Percentiles rank a stretch among this genome's conserved stretches.
Conservation (phyloP, 495 filamentous ascomycete species). For the Aspergillus indologenus region DNA sequence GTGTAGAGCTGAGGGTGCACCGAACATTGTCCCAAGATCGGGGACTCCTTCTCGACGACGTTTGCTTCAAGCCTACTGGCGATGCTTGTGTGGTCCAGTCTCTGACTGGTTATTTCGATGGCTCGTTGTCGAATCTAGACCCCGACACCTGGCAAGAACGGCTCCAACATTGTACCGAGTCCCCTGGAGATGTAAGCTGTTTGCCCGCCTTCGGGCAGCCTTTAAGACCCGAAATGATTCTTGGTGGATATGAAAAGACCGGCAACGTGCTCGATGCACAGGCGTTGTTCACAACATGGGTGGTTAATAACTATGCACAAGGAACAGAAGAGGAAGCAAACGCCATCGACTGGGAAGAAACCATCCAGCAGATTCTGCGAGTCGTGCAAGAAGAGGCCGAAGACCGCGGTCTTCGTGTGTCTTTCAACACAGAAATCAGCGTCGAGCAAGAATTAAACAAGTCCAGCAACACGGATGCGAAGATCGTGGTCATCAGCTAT, state of each 20-base stretch:
- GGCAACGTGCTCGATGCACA: constrained; percentile 67
- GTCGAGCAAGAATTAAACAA: constrained; percentile 92
- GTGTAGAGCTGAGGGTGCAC: constrained; percentile 72
- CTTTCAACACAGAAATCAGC: constrained; percentile 91
- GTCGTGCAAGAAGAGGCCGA: constrained; percentile 76
- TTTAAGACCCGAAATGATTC: constrained; percentile 74
- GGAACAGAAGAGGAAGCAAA: constrained; percentile 61
- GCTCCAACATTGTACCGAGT: constrained; percentile 66
- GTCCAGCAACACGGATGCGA: constrained; percentile 94
- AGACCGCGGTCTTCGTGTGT: constrained; percentile 75
- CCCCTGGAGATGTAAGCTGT: constrained; percentile 68
- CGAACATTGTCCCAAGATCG: constrained; percentile 62
- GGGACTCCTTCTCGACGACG: constrained; percentile 67
- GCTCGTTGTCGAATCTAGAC: constrained; percentile 59
- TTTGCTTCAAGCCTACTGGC: constrained; percentile 92
- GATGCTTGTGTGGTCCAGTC: constrained; percentile 91
- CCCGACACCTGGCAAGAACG: constrained; percentile 64
- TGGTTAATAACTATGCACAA: constrained; percentile 84
- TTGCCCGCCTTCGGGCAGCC: constrained; percentile 85
- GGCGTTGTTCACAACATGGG: constrained; percentile 90
- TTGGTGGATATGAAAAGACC: constrained; percentile 72
- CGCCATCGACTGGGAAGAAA: constrained; percentile 87
- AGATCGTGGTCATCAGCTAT: constrained; percentile 95
- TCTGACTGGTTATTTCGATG: constrained; percentile 77
- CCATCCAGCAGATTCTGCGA: constrained; percentile 65